Percentiles rank a stretch among this genome's conserved stretches.
These are phyloP conservation scores for Cercospora citrullina DNA, from an alignment of 2,329 filamentous ascomycete species.

Conservation along the genomic window DNA sequence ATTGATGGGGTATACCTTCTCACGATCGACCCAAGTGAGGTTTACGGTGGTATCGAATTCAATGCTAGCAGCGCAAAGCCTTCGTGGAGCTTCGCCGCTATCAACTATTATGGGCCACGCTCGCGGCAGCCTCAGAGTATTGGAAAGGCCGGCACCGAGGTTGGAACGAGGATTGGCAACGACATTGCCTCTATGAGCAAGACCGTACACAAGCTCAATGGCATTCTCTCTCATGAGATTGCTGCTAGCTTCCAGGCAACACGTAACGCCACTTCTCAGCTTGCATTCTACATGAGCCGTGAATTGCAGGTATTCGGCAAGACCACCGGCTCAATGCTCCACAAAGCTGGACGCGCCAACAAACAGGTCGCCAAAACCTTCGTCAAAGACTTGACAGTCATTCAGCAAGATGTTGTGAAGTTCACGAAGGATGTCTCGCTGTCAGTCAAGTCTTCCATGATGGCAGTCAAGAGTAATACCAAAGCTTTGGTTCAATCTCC, in stretches of 20 bases:
- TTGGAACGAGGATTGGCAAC: slow-evolving; percentile 33
- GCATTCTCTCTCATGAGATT: slow-evolving; percentile 28
- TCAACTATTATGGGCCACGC: slow-evolving; percentile 30
- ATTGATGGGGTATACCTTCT: slow-evolving; percentile 36
- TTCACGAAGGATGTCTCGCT: slow-evolving; percentile 23
- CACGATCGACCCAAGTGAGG: slow-evolving; percentile 30
- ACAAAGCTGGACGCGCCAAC: slow-evolving; percentile 19
- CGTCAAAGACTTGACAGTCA: slow-evolving; percentile 22
- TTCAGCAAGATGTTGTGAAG: slow-evolving; percentile 25
- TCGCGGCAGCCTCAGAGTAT: slow-evolving; percentile 21
- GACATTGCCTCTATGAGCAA: slow-evolving; percentile 32
- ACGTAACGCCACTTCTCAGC: slow-evolving; percentile 33
- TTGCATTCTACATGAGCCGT: slow-evolving; percentile 30
- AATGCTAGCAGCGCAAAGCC: slow-evolving; percentile 29
- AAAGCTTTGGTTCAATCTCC: slow-evolving; percentile 20
- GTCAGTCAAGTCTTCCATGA: slow-evolving; percentile 22
- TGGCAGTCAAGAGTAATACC: slow-evolving; percentile 19
- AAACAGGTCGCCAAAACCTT: slow-evolving; percentile 21
- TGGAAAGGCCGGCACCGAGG: slow-evolving; percentile 32
- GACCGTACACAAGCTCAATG: slow-evolving; percentile 26
- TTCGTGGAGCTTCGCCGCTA: slow-evolving; percentile 24
- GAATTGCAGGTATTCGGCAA: slow-evolving; percentile 31
- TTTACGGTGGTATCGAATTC: slow-evolving; percentile 30
- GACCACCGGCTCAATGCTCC: slow-evolving; percentile 26
- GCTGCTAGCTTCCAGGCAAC: slow-evolving; percentile 32